Conservation (phyloP, 2,329 filamentous ascomycete genomes). For the Bipolaris oryzae region DNA sequence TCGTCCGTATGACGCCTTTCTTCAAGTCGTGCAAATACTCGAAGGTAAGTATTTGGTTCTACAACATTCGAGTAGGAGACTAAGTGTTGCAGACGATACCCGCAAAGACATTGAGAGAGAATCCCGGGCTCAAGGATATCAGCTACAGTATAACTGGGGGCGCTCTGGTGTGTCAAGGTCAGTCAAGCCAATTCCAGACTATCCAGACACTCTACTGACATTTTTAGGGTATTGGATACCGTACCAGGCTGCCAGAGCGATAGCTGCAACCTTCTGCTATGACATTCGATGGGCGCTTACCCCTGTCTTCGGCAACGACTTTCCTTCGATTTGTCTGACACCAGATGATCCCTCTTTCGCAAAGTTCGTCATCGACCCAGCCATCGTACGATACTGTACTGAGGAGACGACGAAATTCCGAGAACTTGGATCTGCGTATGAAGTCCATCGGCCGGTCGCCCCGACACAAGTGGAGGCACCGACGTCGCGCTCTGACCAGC, state of each 20-base stretch:
- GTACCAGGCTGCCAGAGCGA: constrained; percentile 79
- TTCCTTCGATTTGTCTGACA: constrained; percentile 72
- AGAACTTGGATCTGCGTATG: constrained; percentile 28
- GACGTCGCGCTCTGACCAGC: constrained; percentile 18
- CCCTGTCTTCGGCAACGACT: constrained; percentile 85
- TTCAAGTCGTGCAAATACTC: constrained; percentile 89
- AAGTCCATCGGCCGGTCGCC: constrained; percentile 1
- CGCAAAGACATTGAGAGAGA: constrained; percentile 72
- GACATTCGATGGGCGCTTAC: constrained; percentile 83
- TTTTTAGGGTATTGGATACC: constrained; percentile 92
- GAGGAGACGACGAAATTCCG: constrained; percentile 49
- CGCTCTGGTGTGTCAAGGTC: constrained; percentile 79
- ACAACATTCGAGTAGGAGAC: constrained; percentile 3
- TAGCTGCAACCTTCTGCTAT: constrained; percentile 90
- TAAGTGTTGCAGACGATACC: constrained; percentile 73
- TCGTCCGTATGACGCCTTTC: constrained; percentile 91
- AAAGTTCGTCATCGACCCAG: constrained; percentile 50
- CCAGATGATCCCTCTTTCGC: constrained; percentile 68
- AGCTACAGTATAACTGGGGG: constrained; percentile 95
- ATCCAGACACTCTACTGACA: constrained; percentile 10
- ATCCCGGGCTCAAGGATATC: constrained; percentile 84
- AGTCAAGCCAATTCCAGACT: constrained; percentile 2
- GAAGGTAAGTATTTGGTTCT: constrained; percentile 66
- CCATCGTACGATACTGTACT: constrained; percentile 47
- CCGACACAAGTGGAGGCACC: constrained; percentile 17